Conservation (phyloP, 2,329 filamentous ascomycete genomes). For the Tolypocladium paradoxum region DNA sequence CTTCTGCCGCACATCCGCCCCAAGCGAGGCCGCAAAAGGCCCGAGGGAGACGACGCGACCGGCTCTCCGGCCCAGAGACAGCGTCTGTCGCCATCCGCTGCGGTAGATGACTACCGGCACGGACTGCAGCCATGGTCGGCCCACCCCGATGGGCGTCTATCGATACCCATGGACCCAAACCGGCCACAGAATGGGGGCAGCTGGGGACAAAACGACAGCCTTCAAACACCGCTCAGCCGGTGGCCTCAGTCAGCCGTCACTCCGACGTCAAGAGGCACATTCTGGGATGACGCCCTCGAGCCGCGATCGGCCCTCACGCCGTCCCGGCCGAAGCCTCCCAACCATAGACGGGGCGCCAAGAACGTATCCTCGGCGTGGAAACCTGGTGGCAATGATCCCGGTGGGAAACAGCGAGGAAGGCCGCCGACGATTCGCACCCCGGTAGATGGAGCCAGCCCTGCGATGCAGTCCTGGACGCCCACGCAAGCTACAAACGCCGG, state of each 20-base stretch:
- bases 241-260: conserved; percentile 74
- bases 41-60: conserved; percentile 46
- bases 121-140: conserved; percentile 34
- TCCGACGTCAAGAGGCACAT: conserved; percentile 42
- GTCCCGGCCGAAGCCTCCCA: conserved; percentile 37
- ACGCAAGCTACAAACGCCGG: conserved; percentile 31
- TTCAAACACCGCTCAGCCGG: conserved; percentile 52
- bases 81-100: conserved; percentile 43
- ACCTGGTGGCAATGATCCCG: conserved; percentile 47
- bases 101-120: conserved; percentile 26
- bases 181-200: conserved; percentile 16
- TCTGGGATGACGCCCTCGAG: conserved; percentile 48
- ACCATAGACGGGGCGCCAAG: conserved; percentile 60
- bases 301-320: conserved; percentile 67
- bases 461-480: conserved; percentile 47
- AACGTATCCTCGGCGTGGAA: conserved; percentile 90
- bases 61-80: conserved; percentile 47
- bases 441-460: conserved; percentile 57
- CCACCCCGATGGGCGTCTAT: conserved; percentile 28
- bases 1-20: conserved; percentile 66
- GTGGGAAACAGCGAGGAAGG: conserved; percentile 65
- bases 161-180: conserved; percentile 23
- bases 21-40: conserved; percentile 51
- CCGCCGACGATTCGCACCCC: conserved; percentile 57
- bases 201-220: conserved; percentile 32